A percentile compares a stretch with the other conserved stretches of the same genome.
phyloP scores from a whole-genome alignment of 176 grass and related monocot species.

The Zea mays region DNA sequence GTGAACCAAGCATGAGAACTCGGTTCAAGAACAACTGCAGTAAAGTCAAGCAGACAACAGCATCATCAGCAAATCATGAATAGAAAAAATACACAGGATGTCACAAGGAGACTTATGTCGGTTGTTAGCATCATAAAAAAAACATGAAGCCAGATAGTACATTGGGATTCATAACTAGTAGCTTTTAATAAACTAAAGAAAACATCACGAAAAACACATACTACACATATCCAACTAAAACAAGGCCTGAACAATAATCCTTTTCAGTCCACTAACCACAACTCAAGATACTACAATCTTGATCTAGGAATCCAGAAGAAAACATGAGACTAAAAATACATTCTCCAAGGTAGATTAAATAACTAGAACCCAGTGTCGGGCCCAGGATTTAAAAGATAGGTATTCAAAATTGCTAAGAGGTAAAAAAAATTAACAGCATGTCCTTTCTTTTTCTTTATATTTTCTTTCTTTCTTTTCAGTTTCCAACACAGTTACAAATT shows the following conservation, averaged over 20 bases:
- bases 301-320: background rate
- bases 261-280: slow-evolving; percentile 21
- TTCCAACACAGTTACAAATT: too few relatives aligned
- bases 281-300: slow-evolving; percentile 15
- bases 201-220: background rate
- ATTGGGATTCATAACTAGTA: slow-evolving; percentile 3
- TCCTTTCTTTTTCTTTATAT: too few relatives aligned
- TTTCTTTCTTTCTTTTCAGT: too few relatives aligned
- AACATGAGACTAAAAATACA: background rate
- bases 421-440: too few relatives aligned
- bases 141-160: slow-evolving; percentile 4
- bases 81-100: slow-evolving; percentile 21
- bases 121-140: background rate
- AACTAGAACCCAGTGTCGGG: background rate
- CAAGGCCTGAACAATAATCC: background rate
- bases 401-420: too few relatives aligned
- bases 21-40: slow-evolving; percentile 79
- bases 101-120: background rate
- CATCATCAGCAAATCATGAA: slow-evolving; percentile 19
- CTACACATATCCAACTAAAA: slow-evolving; percentile 22
- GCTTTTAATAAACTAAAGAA: background rate
- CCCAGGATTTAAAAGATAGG: too few relatives aligned
- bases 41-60: slow-evolving; percentile 31
- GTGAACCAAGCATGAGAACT: slow-evolving; percentile 91
- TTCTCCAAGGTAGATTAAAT: background rate